phyloP scores from a whole-genome alignment of 192 early-diverging fungal genomes.

The Rhizoclosmatium globosum region DNA sequence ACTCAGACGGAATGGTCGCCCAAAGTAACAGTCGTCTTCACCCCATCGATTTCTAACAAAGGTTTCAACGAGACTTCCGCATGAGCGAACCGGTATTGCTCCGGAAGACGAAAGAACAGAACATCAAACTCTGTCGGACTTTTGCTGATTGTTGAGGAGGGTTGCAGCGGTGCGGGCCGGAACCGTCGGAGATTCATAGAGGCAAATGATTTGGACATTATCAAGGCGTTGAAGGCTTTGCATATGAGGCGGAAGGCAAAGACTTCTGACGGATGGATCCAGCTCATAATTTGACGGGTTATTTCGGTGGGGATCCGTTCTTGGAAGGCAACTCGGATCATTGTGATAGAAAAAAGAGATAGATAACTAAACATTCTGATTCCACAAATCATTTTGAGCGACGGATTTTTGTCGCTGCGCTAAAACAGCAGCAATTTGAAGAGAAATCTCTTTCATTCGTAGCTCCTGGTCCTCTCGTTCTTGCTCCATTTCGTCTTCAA shows the following conservation, averaged over 20 bases:
- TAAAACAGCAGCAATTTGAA: constrained; percentile 48
- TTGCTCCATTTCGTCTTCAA: constrained; percentile 27
- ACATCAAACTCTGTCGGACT: constrained; percentile 11
- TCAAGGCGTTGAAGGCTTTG: not conserved
- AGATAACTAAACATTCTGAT: not conserved
- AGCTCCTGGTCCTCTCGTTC: constrained; percentile 47
- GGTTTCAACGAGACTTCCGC: constrained; percentile 9
- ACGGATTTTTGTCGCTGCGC: constrained; percentile 20
- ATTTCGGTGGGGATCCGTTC: constrained; percentile 11
- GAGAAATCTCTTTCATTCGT: constrained; percentile 58
- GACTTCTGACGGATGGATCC: constrained; percentile 20
- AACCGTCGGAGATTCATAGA: constrained; percentile 11
- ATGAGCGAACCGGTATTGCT: constrained; percentile 1
- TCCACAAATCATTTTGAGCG: constrained; percentile 22
- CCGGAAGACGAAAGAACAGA: constrained; percentile 14
- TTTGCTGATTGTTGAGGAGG: not conserved
- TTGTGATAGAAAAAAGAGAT: not conserved
- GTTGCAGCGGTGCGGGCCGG: not conserved
- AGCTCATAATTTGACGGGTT: constrained; percentile 21
- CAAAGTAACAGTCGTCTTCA: constrained; percentile 14
- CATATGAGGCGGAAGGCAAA: constrained; percentile 1
- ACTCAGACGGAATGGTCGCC: constrained; percentile 1
- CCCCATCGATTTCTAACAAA: constrained; percentile 13
- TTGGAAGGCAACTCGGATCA: not conserved
- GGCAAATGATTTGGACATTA: constrained; percentile 6